These are phyloP conservation scores for Metarhizium anisopliae DNA, from an alignment of 2,329 filamentous ascomycete species.

Conservation along the genomic window DNA sequence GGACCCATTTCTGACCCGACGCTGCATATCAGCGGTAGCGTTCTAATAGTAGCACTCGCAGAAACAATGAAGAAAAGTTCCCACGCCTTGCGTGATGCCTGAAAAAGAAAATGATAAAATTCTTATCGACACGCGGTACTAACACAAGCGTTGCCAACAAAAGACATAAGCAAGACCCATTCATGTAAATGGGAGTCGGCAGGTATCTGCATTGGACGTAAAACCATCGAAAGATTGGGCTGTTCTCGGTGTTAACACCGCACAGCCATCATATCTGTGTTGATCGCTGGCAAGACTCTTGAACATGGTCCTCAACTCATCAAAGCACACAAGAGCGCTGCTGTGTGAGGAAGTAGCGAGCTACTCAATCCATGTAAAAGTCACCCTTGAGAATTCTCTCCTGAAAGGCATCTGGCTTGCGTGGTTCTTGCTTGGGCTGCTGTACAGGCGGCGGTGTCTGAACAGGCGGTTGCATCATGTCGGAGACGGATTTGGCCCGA, in stretches of 20 bases:
- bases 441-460: constrained; percentile 37
- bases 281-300: no score
- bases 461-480: constrained; percentile 49
- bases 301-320: neutral
- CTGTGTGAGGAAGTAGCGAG: neutral
- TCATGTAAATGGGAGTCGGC: neutral
- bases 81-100: neutral
- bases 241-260: neutral
- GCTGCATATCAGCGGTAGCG: neutral
- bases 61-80: neutral
- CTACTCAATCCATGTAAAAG: constrained; percentile 82
- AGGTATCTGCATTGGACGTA: neutral
- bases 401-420: constrained; percentile 88
- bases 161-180: neutral
- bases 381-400: constrained; percentile 96
- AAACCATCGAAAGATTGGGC: neutral
- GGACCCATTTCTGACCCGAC: neutral
- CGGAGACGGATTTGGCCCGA: constrained; percentile 60
- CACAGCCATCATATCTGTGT: neutral
- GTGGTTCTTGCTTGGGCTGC: constrained; percentile 39
- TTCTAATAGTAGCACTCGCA: neutral
- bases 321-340: neutral
- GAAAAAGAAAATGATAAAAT: neutral
- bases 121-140: neutral
- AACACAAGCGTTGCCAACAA: neutral